A percentile compares a stretch with the other conserved stretches of the same genome.
Evolutionary conservation across 108 stramenopile genomes (phyloP).

Genomic region (Pseudonitzschia delicatissima): DNA sequence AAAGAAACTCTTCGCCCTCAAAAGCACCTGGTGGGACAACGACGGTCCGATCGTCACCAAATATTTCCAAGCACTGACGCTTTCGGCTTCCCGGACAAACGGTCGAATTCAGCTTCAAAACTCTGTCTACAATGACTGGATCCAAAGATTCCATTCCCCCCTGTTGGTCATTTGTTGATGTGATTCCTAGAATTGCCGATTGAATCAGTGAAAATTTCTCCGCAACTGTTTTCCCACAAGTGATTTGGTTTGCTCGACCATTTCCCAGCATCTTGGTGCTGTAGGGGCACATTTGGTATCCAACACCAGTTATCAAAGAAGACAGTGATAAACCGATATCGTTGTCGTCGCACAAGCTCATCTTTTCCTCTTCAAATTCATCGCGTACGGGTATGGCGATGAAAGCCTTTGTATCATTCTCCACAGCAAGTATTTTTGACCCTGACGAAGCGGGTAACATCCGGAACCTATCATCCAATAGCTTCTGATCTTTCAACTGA

Average conservation of each 20-base stretch:
- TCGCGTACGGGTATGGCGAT: slow-evolving; percentile 13
- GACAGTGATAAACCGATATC: not conserved
- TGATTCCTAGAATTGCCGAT: not conserved
- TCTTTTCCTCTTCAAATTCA: not conserved
- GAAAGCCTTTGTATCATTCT: not conserved
- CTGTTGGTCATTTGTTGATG: not conserved
- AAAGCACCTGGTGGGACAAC: slow-evolving; percentile 62
- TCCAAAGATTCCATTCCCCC: not conserved
- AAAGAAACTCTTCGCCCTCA: slow-evolving; percentile 18
- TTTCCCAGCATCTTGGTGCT: slow-evolving; percentile 40
- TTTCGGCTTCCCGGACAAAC: slow-evolving; percentile 28
- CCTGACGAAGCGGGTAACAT: slow-evolving; percentile 50
- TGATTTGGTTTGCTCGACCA: slow-evolving; percentile 1
- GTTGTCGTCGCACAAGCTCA: not conserved
- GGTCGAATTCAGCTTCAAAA: slow-evolving; percentile 28
- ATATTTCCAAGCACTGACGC: slow-evolving; percentile 52
- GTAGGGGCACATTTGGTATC: slow-evolving; percentile 36
- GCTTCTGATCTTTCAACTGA: slow-evolving; percentile 33
- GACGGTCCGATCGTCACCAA: slow-evolving; percentile 78
- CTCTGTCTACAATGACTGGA: not conserved
- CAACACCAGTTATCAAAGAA: slow-evolving; percentile 16
- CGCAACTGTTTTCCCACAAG: slow-evolving; percentile 10
- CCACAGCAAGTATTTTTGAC: not conserved
- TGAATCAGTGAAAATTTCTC: not conserved
- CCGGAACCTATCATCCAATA: slow-evolving; percentile 65